Percentiles rank a stretch among this genome's conserved stretches.
Conservation (phyloP, 345 rosid genomes). For the Syzygium aromaticum region DNA sequence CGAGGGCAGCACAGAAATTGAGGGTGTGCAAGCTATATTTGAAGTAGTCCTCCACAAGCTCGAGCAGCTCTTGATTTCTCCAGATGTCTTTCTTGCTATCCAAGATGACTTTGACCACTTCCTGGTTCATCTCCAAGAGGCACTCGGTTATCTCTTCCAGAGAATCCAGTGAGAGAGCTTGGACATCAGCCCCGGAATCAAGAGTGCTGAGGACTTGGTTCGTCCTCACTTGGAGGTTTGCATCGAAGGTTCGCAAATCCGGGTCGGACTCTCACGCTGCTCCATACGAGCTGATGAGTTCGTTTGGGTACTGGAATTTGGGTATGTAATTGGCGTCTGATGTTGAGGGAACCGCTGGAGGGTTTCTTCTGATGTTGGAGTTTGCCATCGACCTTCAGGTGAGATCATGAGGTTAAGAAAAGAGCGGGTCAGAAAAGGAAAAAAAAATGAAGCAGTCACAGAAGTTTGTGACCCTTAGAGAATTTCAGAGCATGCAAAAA, state of each 20-base stretch:
- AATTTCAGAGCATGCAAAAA: background rate
- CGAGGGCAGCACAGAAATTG: background rate
- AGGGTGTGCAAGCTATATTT: background rate
- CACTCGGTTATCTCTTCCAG: background rate
- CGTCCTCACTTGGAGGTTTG: background rate
- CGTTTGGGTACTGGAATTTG: too few species aligned
- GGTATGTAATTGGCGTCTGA: too few species aligned
- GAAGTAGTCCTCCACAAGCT: background rate
- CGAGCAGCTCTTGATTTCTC: background rate
- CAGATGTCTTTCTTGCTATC: background rate
- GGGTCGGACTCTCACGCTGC: background rate
- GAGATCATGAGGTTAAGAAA: background rate
- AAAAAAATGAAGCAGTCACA: background rate
- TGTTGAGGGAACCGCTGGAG: too few species aligned
- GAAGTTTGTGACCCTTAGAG: background rate
- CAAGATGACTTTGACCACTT: background rate
- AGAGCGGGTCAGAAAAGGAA: background rate
- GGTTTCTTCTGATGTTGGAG: background rate
- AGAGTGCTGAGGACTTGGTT: background rate
- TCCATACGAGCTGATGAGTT: too few species aligned
- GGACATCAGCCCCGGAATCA: background rate
- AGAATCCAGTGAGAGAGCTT: background rate
- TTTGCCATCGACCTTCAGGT: background rate
- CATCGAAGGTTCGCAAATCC: background rate
- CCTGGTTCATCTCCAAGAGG: background rate